Base-by-base conservation (phyloP, 257 asterid species). In the Gentiana dahurica region DNA sequence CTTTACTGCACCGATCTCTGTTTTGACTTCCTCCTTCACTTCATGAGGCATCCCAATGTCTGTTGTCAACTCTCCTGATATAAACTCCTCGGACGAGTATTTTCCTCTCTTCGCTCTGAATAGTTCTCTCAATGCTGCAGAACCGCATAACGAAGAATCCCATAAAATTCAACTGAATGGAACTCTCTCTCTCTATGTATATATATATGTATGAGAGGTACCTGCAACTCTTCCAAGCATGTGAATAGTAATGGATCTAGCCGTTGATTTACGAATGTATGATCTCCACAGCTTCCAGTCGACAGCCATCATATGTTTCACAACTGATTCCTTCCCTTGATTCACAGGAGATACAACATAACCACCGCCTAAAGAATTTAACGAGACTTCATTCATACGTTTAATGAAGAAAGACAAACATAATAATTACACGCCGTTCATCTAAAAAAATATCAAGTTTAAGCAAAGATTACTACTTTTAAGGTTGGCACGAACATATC, bases 211-310 rank as follows among this genome's bases (percentile, higher is more conserved):
- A 50, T 3, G 56, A 34, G 12, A 58, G 8, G 53, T 53, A 85
- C 98, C 98, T 78, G 95, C 91, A 49, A 87, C 72, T 76, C 81
- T 81, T 64, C 85, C 86, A 39, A 91, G 78, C 93, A 79, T 75
- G 77, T 73, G 55, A 56, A 83, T 83, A 33, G 98, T 88, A 60
- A 88, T 75, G 37, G 85, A 92, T 79, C 89, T 76, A 59, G 92
- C 78, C 37, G 94, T 79, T 60, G 90, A 80, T 62, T 71, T 68
- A 61, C 67, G 73, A 67, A 88, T 32, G 65, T 81, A 83, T 12
- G 91, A 79, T 72, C 72, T 92, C 98, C 96, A 90, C 69, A 71
- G 84, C 63, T 71, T 87, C 98, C 98, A 92, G 68, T 92, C 95
- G 74, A 92, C 77, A 63, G 98, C 95, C 74, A 92, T 83, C 98